Conservation (phyloP, 2,329 filamentous ascomycete genomes). For the Trichoderma cornu-damae region DNA sequence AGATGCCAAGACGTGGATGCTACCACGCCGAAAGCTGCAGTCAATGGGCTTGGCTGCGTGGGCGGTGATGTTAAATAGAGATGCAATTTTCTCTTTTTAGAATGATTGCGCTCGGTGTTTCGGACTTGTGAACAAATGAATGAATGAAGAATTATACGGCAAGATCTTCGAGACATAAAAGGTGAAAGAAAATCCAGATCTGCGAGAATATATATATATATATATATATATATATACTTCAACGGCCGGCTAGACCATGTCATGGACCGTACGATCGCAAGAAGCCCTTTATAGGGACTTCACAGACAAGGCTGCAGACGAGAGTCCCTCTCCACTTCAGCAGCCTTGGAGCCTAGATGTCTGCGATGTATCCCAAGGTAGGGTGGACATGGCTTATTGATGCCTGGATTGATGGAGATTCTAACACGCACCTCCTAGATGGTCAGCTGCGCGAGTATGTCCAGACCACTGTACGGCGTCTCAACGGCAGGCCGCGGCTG, state of each 20-base stretch:
- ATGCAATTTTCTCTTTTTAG: background rate
- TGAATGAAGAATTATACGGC: no score
- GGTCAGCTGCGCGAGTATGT: conserved; percentile 26
- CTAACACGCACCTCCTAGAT: background rate
- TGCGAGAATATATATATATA: no score
- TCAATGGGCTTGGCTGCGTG: background rate
- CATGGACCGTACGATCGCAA: conserved; percentile 25
- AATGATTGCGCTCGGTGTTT: background rate
- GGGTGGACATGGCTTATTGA: background rate
- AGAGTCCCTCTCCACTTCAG: conserved; percentile 21
- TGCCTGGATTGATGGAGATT: background rate
- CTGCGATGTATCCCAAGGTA: conserved; percentile 26
- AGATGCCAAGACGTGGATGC: conserved; percentile 13
- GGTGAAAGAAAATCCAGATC: background rate
- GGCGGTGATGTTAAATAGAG: background rate
- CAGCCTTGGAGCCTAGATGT: conserved; percentile 28
- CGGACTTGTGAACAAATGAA: no score
- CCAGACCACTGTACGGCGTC: conserved; percentile 22
- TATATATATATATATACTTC: no score
- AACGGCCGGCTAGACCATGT: conserved; percentile 22
- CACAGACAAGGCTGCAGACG: conserved; percentile 24
- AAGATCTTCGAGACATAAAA: no score
- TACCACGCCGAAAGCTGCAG: conserved; percentile 6
- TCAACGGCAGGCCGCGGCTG: conserved; percentile 25
- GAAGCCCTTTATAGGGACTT: conserved; percentile 26